Evolutionary conservation across 495 filamentous ascomycete genomes (phyloP), one percentile per base, ranked within the genome.

Genomic region (Aspergillus kassunensis): DNA sequence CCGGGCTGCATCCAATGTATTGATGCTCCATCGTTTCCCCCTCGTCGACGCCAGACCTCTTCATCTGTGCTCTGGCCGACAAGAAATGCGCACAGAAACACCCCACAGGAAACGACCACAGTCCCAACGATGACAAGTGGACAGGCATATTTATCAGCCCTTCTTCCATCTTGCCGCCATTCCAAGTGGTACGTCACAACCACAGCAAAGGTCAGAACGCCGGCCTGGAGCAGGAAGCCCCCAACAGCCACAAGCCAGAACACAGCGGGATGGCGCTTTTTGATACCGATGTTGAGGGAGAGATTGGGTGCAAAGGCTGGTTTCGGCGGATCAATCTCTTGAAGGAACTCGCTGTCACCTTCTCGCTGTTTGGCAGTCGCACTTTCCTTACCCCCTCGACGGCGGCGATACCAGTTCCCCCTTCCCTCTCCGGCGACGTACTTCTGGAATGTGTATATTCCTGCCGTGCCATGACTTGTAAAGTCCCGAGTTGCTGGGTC

Each of bases 1-100:
- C 54, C 48, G n/a, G 54, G 54, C 42, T 56, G 48, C 10, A 56
- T 6, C 54, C 48, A 56, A 31, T 51, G 39, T 16, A 56, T 21
- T 27, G 24, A 27, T 9, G 24, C 24, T 27, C 24, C 9, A 9
- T 27, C 24, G 24, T 27, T 9, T 27, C 9, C 24, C 9, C 24
- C 24, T 27, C 24, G 24, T 27, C 53, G 44, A 8, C 8, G 6
- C 44, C 44, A 57, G 3, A 51, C 35, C 4, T 35, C 27, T 21
- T 57, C 36, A 13, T 50, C 15, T 0, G 54, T 57, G 18, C 54
- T 57, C 35, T 51, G 34, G 11, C 41, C 53, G 6, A 56, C 24
- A 9, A 56, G 45, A 20, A 44, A 46, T 20, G 54, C 47, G 19
- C 54, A 56, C 19, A 46, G 24, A 44, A 46, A 56, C 40, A 56